Base-by-base conservation (phyloP, 257 asterid genomes). In the Gardenia jasminoides region DNA sequence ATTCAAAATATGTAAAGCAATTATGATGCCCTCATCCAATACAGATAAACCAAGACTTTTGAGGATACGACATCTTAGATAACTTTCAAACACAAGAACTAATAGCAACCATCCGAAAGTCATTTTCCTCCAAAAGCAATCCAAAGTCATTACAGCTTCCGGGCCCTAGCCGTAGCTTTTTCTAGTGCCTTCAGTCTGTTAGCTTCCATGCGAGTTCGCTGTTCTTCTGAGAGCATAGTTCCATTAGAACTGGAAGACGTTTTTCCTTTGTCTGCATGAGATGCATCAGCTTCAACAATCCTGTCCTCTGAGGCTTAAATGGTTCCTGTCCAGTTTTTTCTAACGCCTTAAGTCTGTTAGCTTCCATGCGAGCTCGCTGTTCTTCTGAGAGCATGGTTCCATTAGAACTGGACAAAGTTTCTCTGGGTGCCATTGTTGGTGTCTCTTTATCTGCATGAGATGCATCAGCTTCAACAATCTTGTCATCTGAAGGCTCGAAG, bases 291-390 rank as follows among this genome's bases (percentile, higher is more conserved):
- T 31, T 68, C 75, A 79, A 78, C 76, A 48, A 56, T 82, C 67
- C 48, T 80, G 20, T 67, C 79, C 48, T 74, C 76, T 54, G 78
- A 79, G 73, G 73, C 70, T 84, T 72, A 67, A 75, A 71, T 44
- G 84, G 70, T 62, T 86, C 96, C 98, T 93, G 89, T 68, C 75
- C 93, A 78, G 97, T 92, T 85, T 87, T 92, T 87, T 90, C 92
- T 52, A 94, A 80, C 50, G 97, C 97, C 87, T 84, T 91, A 83
- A 89, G 74, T 77, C 87, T 90, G 87, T 83, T 91, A 64, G 94
- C 97, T 82, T 86, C 93, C 93, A 92, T 89, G 39, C 94, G 97
- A 82, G 84, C 92, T 76, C 67, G 90, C 82, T 89, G 94, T 76
- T 91, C 97, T 78, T 91, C 97, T 0, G 97, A 83, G 62, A 91